A percentile compares a stretch with the other conserved stretches of the same genome.
Conservation (phyloP, 2,329 filamentous ascomycete species). For the Fusarium sp. region DNA sequence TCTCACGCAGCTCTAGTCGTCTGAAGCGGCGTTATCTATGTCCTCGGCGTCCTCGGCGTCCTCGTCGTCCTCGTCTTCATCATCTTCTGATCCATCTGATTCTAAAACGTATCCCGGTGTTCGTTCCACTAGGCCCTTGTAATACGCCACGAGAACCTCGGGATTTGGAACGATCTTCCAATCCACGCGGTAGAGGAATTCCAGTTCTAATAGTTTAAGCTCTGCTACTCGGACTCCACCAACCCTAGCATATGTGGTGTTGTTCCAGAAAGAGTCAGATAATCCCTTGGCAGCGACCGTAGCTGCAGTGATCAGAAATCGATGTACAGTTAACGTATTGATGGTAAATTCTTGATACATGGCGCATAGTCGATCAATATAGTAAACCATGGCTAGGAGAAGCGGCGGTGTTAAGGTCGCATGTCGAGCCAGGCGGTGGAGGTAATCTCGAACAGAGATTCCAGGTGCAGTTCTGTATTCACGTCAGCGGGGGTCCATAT, state of each 20-base stretch:
- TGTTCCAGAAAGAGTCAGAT: conserved; percentile 98
- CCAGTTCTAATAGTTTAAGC: conserved; percentile 90
- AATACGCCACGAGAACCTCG: conserved; percentile 94
- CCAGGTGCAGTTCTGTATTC: conserved; percentile 76
- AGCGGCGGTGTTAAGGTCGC: conserved; percentile 94
- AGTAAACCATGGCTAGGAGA: conserved; percentile 98
- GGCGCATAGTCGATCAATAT: conserved; percentile 94
- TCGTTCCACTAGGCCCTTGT: conserved; percentile 84
- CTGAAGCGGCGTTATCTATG: conserved; percentile 26
- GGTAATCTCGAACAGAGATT: conserved; percentile 94
- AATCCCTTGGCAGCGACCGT: conserved; percentile 97
- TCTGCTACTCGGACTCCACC: conserved; percentile 93
- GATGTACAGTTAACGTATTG: conserved; percentile 95
- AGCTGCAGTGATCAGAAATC: conserved; percentile 95
- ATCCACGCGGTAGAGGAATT: conserved; percentile 92
- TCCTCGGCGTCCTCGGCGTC: conserved; percentile 44
- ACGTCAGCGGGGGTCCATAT: conserved; percentile 43
- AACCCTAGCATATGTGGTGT: conserved; percentile 94
- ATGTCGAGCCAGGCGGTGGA: conserved; percentile 92
- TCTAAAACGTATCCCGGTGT: conserved; percentile 70
- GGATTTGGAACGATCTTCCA: conserved; percentile 98
- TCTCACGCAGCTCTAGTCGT: conserved; percentile 24
- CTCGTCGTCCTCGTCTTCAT: conserved; percentile 48
- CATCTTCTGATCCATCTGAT: conserved; percentile 53
- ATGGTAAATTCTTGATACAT: conserved; percentile 96